Evolutionary conservation across 176 grass and related monocot genomes (phyloP).

Genomic region (Otatea glauca): DNA sequence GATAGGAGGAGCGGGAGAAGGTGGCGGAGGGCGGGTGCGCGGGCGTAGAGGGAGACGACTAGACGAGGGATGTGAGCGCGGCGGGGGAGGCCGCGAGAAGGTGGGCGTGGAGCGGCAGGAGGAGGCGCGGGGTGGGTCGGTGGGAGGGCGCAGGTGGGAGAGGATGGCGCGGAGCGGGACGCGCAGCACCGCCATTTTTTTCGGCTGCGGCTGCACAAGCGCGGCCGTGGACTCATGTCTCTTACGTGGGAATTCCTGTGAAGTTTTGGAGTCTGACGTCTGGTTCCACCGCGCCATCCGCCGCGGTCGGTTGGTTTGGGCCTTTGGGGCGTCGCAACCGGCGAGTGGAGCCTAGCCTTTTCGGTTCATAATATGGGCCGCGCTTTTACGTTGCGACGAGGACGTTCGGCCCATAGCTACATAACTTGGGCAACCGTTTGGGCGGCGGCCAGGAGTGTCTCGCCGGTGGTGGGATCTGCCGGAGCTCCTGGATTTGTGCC

Average conservation of each 20-base stretch:
- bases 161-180: constrained; percentile 41
- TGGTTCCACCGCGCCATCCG: neutral
- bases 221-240: neutral
- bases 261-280: neutral
- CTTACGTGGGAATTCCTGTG: neutral
- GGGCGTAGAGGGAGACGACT: constrained; percentile 56
- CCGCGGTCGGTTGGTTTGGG: neutral
- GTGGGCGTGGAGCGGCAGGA: constrained; percentile 59
- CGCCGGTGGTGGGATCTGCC: too few species aligned
- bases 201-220: neutral
- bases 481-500: too few species aligned
- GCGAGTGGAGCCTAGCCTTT: too few species aligned
- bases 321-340: too few species aligned
- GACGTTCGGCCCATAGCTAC: too few species aligned
- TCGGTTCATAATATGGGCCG: too few species aligned
- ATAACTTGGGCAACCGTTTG: too few species aligned
- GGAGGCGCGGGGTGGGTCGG: constrained; percentile 1
- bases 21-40: constrained; percentile 31
- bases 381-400: too few species aligned
- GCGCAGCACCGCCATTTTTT: constrained; percentile 41
- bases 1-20: constrained; percentile 42
- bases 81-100: constrained; percentile 47
- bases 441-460: too few species aligned
- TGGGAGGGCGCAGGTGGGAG: too few species aligned
- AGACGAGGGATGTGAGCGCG: constrained; percentile 35